Conservation (phyloP, 139 green algal genomes). For the Eudorina sp. region DNA sequence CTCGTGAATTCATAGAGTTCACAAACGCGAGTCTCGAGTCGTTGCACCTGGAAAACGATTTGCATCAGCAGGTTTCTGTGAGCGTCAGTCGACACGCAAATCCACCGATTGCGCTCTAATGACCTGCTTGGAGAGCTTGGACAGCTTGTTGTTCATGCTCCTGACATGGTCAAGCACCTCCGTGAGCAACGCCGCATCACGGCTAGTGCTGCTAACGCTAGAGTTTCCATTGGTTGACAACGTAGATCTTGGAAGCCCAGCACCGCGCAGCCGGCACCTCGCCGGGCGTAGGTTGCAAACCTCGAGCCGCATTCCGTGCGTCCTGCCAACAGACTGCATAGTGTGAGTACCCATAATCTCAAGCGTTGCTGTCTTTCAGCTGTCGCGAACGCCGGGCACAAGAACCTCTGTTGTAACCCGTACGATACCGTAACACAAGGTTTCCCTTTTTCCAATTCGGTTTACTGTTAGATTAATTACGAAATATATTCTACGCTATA, state of each 20-base stretch:
- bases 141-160: neutral
- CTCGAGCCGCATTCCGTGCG: neutral
- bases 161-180: neutral
- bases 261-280: neutral
- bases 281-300: neutral
- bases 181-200: neutral
- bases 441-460: no score
- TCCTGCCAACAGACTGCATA: neutral
- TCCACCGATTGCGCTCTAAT: neutral
- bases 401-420: no score
- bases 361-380: no score
- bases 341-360: no score
- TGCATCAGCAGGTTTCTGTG: no score
- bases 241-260: neutral
- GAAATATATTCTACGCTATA: no score
- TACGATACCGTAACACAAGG: no score
- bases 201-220: neutral
- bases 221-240: neutral
- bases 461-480: no score
- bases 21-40: constrained; percentile 13
- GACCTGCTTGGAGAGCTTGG: constrained; percentile 19
- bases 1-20: constrained; percentile 39
- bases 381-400: no score
- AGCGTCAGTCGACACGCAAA: neutral
- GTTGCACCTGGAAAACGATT: neutral